phyloP scores from a whole-genome alignment of 2,329 filamentous ascomycete species.

The Pleoardoris graminearum region DNA sequence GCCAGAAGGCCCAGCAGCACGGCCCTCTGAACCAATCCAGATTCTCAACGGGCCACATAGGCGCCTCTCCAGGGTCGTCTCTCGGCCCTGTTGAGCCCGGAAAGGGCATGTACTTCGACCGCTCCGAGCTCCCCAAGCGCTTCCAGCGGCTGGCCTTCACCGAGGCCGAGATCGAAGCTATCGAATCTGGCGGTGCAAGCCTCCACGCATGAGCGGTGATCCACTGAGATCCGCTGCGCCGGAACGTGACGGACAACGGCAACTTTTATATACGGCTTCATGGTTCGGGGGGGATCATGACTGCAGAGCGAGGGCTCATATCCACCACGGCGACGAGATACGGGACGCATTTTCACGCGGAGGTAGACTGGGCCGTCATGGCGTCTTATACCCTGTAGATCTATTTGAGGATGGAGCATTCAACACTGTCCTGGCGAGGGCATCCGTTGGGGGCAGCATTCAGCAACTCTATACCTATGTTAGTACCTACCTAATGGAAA shows the following conservation, averaged over 20 bases:
- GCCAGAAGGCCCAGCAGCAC: slow-evolving; percentile 76
- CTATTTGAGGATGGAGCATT: slow-evolving; percentile 1
- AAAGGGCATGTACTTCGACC: slow-evolving; percentile 81
- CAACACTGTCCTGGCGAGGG: not conserved
- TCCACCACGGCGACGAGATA: slow-evolving; percentile 9
- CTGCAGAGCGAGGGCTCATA: slow-evolving; percentile 4
- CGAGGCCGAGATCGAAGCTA: slow-evolving; percentile 86
- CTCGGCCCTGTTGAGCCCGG: slow-evolving; percentile 73
- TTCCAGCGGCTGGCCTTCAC: slow-evolving; percentile 78
- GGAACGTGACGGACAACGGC: slow-evolving; percentile 16
- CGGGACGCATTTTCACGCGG: not conserved
- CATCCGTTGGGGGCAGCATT: not conserved
- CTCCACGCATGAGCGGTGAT: slow-evolving; percentile 52
- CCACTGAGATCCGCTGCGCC: slow-evolving; percentile 18
- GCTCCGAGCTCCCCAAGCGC: slow-evolving; percentile 80
- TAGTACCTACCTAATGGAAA: not conserved
- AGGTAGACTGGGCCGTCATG: slow-evolving; percentile 11
- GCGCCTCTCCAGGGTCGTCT: slow-evolving; percentile 66
- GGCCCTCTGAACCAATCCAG: slow-evolving; percentile 62
- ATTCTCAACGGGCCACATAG: slow-evolving; percentile 50
- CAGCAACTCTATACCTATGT: not conserved
- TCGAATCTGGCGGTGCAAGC: slow-evolving; percentile 89
- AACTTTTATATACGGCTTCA: slow-evolving; percentile 21
- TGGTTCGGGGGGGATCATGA: slow-evolving; percentile 14
- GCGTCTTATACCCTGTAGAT: slow-evolving; percentile 11